Evolutionary conservation across 306 rosid species (phyloP), one percentile per base, ranked within the genome.

Genomic region (Rosa persica): DNA sequence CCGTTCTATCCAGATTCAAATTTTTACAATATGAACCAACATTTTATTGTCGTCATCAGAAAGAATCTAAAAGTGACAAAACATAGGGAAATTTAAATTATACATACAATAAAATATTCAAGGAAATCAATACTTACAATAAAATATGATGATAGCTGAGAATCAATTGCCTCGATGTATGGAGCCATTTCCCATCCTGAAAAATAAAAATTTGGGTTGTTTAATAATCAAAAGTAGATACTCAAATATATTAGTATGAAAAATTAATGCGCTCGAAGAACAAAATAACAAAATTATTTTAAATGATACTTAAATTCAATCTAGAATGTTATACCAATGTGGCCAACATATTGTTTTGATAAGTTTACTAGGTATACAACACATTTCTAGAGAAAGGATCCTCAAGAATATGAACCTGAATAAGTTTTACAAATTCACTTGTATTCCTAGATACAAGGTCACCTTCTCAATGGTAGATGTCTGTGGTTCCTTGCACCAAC

Each of bases 111-210:
- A 82, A 89, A 87, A 77, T 83, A 36, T 34, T 17, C 0, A 64
- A 13, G 44, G 43, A 36, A 65, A 34, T 16, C 22, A 36, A 11
- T 25, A 84, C 97, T 84, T 81, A 94, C 98, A 80, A 81, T 78
- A 83, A 90, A 92, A 77, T 83, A 78, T 76, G 88, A 84, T 46
- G 80, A 83, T 47, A 77, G 83, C 87, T 92, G 98, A 80, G 92
- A 85, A 83, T 94, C 95, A 62, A 92, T 88, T 73, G 98, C 97
- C 85, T 92, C 97, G 17, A 94, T 92, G 78, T 90, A 94, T 68
- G 98, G 98, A 81, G 98, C 98, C 97, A 94, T 94, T 81, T 94
- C 97, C 98, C 98, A 94, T 82, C 93, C 98, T 94, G 91, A 80
- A 90, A 81, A 58, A 86, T 4, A 76, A 57, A 48, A 36, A 6